Evolutionary conservation across 768 basidiomycete species (phyloP), one percentile per base, ranked within the genome.

Genomic region (Trametes elegans): DNA sequence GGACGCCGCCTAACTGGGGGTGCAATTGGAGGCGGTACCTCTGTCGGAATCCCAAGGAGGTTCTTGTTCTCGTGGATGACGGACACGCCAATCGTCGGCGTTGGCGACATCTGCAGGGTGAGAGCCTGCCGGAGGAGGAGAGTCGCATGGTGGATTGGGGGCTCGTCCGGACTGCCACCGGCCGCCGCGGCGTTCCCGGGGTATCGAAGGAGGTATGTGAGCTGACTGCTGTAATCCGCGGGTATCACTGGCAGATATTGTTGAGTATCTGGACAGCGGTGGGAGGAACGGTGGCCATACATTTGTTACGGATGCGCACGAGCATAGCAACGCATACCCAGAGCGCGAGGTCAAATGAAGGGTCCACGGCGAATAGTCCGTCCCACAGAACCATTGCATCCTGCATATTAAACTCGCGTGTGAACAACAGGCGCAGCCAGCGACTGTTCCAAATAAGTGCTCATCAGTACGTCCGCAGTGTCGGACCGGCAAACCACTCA

Each of bases 271-370:
- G 14, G 6, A 7, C 9, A 1, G 8, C 11, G 6, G 3, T 9
- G 27, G 28, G 29, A 21, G 10, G 40, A 35, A 21, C 74, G 3
- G 10, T 21, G 43, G 9, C 91, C n/a, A 72, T 62, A 93, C 94
- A 70, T 65, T 89, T 79, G 65, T 93, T 93, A 43, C 97, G 86
- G 64, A 98, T 91, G 49, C 97, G 85, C 51, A 98, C 82, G 16
- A 99, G 80, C 94, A 98, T 95, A 1, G 93, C 90, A 18, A 98
- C 85, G 65, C 92, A 94, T 46, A 96, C 75, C 87, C 90, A 95
- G 49, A 86, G 84, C 1, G 87, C 83, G 32, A 97, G 72, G 46
- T 87, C 83, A 26, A 96, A 74, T 0, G 86, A 77, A 18, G 89
- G 80, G 71, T 93, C 91, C 57, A 84, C 87, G 0, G 96, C 92